These are phyloP conservation scores for Cryptomeria japonica DNA, from an alignment of 75 land plant genomes.

Conservation along the genomic window DNA sequence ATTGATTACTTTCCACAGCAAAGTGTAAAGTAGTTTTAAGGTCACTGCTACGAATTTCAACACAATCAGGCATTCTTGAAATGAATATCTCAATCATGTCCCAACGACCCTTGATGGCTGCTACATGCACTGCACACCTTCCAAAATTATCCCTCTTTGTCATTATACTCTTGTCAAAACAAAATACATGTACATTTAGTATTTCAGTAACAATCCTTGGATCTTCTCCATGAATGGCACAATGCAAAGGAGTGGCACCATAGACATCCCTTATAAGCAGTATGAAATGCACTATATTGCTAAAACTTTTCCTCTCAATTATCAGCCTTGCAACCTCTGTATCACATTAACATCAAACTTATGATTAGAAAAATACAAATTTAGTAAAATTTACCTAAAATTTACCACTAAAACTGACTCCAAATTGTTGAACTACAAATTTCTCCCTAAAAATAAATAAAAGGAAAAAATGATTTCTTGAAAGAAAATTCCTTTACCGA, in stretches of 20 bases:
- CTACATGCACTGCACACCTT: not conserved
- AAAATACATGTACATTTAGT: not conserved
- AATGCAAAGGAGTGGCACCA: not conserved
- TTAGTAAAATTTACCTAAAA: no score
- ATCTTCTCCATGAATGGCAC: not conserved
- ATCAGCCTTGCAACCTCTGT: not conserved
- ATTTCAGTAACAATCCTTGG: not conserved
- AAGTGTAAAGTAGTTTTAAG: not conserved
- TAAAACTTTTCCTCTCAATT: not conserved
- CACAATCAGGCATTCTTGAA: not conserved
- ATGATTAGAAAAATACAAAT: no score
- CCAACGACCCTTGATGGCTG: not conserved
- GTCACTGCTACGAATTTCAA: no score
- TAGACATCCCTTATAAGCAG: not conserved
- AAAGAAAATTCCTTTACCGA: not conserved
- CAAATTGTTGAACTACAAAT: no score
- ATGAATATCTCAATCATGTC: not conserved
- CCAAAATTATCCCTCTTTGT: no score
- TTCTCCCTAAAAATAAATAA: no score
- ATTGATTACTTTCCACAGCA: not conserved
- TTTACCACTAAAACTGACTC: no score
- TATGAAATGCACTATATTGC: not conserved
- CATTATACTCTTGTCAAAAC: not conserved
- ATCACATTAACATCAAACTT: not conserved
- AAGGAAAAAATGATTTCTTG: no score